Conservation (phyloP, 202 grass and related monocot species). For the Eragrostis tef region DNA sequence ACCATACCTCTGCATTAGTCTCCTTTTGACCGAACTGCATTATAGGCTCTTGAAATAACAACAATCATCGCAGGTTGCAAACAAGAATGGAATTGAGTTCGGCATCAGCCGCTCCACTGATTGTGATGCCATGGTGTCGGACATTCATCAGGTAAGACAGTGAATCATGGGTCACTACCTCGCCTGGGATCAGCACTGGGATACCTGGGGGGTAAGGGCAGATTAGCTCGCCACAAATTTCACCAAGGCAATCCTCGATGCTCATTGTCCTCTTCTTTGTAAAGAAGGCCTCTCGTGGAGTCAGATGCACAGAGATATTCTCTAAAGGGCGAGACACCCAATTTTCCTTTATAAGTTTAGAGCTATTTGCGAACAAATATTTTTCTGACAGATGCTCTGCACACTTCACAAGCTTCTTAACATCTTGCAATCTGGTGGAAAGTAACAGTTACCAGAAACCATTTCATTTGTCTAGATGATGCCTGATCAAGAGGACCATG, state of each 20-base stretch:
- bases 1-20: neutral
- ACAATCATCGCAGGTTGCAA: slow-evolving; percentile 49
- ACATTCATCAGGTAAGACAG: slow-evolving; percentile 62
- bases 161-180: slow-evolving; percentile 70
- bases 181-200: slow-evolving; percentile 74
- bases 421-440: slow-evolving; percentile 56
- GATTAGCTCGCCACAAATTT: slow-evolving; percentile 82
- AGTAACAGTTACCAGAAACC: neutral
- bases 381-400: slow-evolving; percentile 58
- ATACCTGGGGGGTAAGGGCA: slow-evolving; percentile 89
- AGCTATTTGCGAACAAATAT: slow-evolving; percentile 44
- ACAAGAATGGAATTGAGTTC: slow-evolving; percentile 61
- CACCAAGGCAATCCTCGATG: slow-evolving; percentile 62
- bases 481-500: neutral
- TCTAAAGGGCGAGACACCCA: slow-evolving; percentile 39
- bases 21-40: neutral
- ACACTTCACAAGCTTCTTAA: slow-evolving; percentile 62
- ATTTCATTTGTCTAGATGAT: slow-evolving; percentile 18
- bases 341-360: slow-evolving; percentile 26
- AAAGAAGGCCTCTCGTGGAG: slow-evolving; percentile 81
- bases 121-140: slow-evolving; percentile 52
- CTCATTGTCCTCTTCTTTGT: slow-evolving; percentile 62
- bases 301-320: slow-evolving; percentile 50
- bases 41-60: slow-evolving; percentile 1
- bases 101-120: slow-evolving; percentile 67